A percentile compares a stretch with the other conserved stretches of the same genome.
These are phyloP conservation scores for Monosporascus sp. DNA, from an alignment of 2,329 filamentous ascomycete species.

Conservation along the genomic window DNA sequence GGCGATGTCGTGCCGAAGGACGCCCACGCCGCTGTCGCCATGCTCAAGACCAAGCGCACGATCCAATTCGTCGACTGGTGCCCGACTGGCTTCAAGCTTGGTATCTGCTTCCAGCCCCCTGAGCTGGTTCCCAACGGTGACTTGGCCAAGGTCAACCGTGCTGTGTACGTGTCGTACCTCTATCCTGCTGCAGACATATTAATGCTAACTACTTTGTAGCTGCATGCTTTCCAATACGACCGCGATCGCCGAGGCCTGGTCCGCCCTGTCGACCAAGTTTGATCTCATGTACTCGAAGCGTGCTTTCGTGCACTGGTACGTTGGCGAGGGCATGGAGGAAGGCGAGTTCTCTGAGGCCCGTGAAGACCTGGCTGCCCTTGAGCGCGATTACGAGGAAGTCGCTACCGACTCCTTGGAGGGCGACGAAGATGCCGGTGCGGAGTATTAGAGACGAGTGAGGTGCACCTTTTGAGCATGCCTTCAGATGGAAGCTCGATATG, in stretches of 20 bases:
- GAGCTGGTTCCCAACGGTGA: slow-evolving; percentile 95
- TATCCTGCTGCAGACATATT: background rate
- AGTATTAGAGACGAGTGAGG: slow-evolving; percentile 62
- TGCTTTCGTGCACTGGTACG: slow-evolving; percentile 99
- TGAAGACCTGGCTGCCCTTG: slow-evolving; percentile 94
- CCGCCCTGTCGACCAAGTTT: slow-evolving; percentile 93
- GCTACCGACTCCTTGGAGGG: slow-evolving; percentile 88
- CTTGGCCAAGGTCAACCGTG: slow-evolving; percentile 94
- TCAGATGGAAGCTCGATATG: slow-evolving; percentile 9
- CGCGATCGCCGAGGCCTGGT: slow-evolving; percentile 97
- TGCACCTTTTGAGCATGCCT: slow-evolving; percentile 12
- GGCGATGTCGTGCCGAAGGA: slow-evolving; percentile 98
- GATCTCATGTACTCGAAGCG: slow-evolving; percentile 99
- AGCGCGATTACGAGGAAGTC: slow-evolving; percentile 98
- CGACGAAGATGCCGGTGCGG: slow-evolving; percentile 78
- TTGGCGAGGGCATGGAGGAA: slow-evolving; percentile 99
- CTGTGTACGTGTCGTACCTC: slow-evolving; percentile 64
- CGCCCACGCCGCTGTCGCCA: slow-evolving; percentile 84
- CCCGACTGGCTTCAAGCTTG: slow-evolving; percentile 99
- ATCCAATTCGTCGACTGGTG: slow-evolving; percentile 99
- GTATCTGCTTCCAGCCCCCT: slow-evolving; percentile 99
- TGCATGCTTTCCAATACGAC: slow-evolving; percentile 99
- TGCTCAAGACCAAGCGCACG: slow-evolving; percentile 98
- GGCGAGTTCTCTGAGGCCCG: slow-evolving; percentile 99
- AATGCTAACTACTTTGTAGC: slow-evolving; percentile 35